These are phyloP conservation scores for Otatea glauca DNA, from an alignment of 176 grass and related monocot genomes.

Conservation along the genomic window DNA sequence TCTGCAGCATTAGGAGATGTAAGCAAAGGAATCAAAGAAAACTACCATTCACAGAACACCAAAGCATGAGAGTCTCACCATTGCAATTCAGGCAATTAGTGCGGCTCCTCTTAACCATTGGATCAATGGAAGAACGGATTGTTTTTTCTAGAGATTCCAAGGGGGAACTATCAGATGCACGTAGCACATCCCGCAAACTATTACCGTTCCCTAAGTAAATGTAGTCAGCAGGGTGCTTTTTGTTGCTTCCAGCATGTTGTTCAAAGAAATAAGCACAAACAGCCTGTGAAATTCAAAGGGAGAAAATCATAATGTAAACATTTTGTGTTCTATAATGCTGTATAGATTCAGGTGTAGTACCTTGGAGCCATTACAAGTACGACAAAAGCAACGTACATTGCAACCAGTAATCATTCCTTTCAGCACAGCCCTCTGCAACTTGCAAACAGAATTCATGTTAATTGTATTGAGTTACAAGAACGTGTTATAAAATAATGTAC, in stretches of 20 bases:
- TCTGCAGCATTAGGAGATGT: slow-evolving; percentile 52
- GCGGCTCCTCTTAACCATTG: slow-evolving; percentile 37
- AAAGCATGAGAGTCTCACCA: slow-evolving; percentile 52
- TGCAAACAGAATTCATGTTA: slow-evolving; percentile 42
- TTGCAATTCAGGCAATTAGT: slow-evolving; percentile 65
- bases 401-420: slow-evolving; percentile 68
- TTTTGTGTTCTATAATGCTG: background rate
- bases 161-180: slow-evolving; percentile 45
- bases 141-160: slow-evolving; percentile 60
- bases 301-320: slow-evolving; percentile 32
- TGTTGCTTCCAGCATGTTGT: slow-evolving; percentile 76
- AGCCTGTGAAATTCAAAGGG: slow-evolving; percentile 53
- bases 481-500: slow-evolving; percentile 5
- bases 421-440: slow-evolving; percentile 64
- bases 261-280: slow-evolving; percentile 71
- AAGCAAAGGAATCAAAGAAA: slow-evolving; percentile 31
- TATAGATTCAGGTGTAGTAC: slow-evolving; percentile 41
- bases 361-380: slow-evolving; percentile 62
- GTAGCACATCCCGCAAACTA: slow-evolving; percentile 65
- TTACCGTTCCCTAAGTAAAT: slow-evolving; percentile 77
- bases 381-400: slow-evolving; percentile 70
- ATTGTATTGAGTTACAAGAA: slow-evolving; percentile 1
- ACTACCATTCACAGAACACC: slow-evolving; percentile 5
- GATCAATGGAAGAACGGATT: slow-evolving; percentile 59
- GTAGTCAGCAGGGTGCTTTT: slow-evolving; percentile 75